Conservation (phyloP, 1,284 basidiomycete species). For the Cutaneotrichosporon sp. region DNA sequence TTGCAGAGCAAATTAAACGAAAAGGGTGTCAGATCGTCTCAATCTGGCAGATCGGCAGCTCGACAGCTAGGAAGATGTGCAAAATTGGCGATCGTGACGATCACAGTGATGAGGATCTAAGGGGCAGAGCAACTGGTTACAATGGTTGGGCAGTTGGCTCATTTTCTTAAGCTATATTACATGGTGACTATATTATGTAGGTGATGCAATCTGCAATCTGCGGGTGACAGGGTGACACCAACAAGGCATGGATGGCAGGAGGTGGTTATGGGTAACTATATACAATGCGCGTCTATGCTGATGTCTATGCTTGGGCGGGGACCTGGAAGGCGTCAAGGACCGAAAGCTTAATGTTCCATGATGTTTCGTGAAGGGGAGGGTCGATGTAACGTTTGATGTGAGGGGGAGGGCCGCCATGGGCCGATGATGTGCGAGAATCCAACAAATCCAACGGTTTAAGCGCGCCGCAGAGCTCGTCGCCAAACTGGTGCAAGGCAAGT, state of each 20-base stretch:
- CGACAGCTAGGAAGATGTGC: too few relatives aligned
- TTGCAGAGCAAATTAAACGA: too few relatives aligned
- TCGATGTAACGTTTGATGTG: not conserved
- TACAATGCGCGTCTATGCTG: not conserved
- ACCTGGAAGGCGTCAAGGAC: not conserved
- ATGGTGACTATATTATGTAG: not conserved
- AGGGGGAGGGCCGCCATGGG: not conserved
- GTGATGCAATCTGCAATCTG: not conserved
- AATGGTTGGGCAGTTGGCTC: too few relatives aligned
- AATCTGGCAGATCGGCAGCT: too few relatives aligned
- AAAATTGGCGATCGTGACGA: too few relatives aligned
- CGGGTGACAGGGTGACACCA: not conserved
- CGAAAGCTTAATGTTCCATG: conserved; percentile 3
- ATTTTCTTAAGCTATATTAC: too few relatives aligned
- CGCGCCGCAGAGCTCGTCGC: not conserved
- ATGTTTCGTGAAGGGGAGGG: not conserved
- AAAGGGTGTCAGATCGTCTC: too few relatives aligned
- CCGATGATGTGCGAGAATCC: not conserved
- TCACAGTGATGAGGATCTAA: too few relatives aligned
- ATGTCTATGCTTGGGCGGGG: not conserved
- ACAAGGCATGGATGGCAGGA: not conserved
- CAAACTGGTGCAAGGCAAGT: not conserved
- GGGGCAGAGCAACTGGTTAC: too few relatives aligned
- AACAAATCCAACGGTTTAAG: not conserved
- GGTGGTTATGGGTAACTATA: not conserved